phyloP scores from a whole-genome alignment of 257 asterid genomes.

The Avicennia marina region DNA sequence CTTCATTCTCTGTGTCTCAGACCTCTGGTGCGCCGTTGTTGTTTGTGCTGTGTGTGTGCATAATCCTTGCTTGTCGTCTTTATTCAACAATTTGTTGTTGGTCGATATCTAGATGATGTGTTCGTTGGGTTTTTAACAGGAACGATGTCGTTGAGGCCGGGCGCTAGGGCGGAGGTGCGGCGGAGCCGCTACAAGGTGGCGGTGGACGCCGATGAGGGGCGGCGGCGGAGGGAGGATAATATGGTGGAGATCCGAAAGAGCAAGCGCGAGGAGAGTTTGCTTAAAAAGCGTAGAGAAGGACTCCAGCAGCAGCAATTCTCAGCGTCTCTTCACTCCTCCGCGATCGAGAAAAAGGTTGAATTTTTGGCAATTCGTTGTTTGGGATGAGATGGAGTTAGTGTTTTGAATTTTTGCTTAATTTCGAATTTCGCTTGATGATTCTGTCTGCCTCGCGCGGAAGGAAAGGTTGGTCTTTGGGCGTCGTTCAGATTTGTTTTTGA shows the following conservation, averaged over 20 bases:
- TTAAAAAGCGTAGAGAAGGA: slow-evolving; percentile 91
- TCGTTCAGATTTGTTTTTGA: neutral
- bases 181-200: slow-evolving; percentile 92
- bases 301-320: slow-evolving; percentile 53
- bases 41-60: too few species aligned
- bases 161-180: slow-evolving; percentile 74
- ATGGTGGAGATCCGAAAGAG: slow-evolving; percentile 97
- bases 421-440: slow-evolving; percentile 1
- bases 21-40: too few species aligned
- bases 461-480: too few species aligned
- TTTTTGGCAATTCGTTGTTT: neutral
- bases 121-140: neutral
- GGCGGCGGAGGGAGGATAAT: slow-evolving; percentile 88
- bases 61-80: too few species aligned
- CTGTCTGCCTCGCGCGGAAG: too few species aligned
- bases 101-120: neutral
- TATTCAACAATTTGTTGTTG: neutral
- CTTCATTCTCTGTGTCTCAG: too few species aligned
- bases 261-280: slow-evolving; percentile 86
- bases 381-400: neutral
- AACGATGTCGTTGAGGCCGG: slow-evolving; percentile 91
- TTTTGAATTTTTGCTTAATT: neutral
- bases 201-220: slow-evolving; percentile 94
- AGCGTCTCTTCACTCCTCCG: slow-evolving; percentile 40
- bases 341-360: slow-evolving; percentile 64